Conservation (phyloP, 352 stramenopile genomes). For the Phytopythium delawarense region DNA sequence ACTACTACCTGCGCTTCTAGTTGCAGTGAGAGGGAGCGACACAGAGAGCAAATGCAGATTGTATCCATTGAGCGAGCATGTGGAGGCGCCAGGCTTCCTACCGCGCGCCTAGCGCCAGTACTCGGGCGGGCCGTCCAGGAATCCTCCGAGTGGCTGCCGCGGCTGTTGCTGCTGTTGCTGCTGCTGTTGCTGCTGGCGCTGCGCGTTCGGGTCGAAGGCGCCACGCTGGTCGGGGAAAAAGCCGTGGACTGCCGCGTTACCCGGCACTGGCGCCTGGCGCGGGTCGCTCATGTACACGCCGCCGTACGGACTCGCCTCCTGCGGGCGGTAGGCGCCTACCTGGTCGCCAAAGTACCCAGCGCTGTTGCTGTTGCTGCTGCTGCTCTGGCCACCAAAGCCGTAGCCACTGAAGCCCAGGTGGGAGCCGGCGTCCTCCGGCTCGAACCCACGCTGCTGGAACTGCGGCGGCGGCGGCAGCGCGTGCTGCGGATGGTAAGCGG, state of each 20-base stretch:
- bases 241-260: neutral
- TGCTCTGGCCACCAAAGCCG: conserved; percentile 15
- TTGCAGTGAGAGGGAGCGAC: neutral
- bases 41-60: conserved; percentile 4
- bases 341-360: conserved; percentile 32
- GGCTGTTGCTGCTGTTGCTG: conserved; percentile 27
- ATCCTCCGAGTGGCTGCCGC: conserved; percentile 34
- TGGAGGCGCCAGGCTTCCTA: neutral
- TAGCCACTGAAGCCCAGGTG: conserved; percentile 31
- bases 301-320: conserved; percentile 4
- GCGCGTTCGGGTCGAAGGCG: conserved; percentile 27
- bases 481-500: conserved; percentile 32
- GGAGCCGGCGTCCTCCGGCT: conserved; percentile 53
- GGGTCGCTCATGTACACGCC: conserved; percentile 17
- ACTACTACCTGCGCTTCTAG: conserved; percentile 73
- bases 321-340: conserved; percentile 32
- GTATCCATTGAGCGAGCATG: conserved; percentile 1
- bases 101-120: conserved; percentile 43
- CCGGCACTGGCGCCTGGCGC: neutral
- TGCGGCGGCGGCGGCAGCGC: conserved; percentile 22
- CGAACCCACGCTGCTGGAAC: conserved; percentile 53
- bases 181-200: conserved; percentile 22
- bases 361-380: conserved; percentile 1
- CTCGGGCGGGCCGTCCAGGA: conserved; percentile 42
- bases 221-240: conserved; percentile 5